Evolutionary conservation across 306 rosid genomes (phyloP), one percentile per base, ranked within the genome.

Genomic region (Cicer bijugum): DNA sequence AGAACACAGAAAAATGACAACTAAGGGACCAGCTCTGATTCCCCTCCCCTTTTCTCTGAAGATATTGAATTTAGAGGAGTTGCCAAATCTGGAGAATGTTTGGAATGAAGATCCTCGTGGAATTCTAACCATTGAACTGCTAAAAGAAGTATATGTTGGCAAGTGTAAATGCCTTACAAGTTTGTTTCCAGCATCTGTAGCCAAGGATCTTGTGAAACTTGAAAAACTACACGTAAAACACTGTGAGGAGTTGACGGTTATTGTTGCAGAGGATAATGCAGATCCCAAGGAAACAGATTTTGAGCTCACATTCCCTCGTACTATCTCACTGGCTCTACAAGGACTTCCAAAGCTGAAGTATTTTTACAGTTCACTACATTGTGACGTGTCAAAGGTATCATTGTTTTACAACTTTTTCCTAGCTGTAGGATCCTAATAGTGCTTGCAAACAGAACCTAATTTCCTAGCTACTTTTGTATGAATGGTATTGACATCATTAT

Each of bases 81-180:
- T 75, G 15, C 70, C 75, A 77, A 77, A 77, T 37, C 8, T 77
- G 70, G 60, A 58, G 72, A 46, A 45, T 42, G 67, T 77, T 6
- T 77, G 77, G 77, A 78, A 51, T 44, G 37, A 16, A 23, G 66
- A 78, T 71, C 72, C 77, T 60, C 46, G 50, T 48, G 81, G 56
- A 61, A 28, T 59, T 69, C 8, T 60, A 9, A n/a, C 15, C 6
- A 17, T 48, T 8, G 35, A 69, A 48, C 42, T 14, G 53, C 7
- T 77, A 35, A 60, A 48, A 38, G 0, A 17, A 75, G 65, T 64
- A 33, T 0, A 11, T 53, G 15, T 76, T 55, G 12, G 43, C 6
- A 1, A 16, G 4, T 76, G 80, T 66, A 37, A 67, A 12, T 1
- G 40, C 47, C 74, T 76, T 58, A 43, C n/a, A 68, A 52, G 67